These are phyloP conservation scores for Tetrahymena elliotti DNA, from an alignment of 73 alveolate species.

Conservation along the genomic window DNA sequence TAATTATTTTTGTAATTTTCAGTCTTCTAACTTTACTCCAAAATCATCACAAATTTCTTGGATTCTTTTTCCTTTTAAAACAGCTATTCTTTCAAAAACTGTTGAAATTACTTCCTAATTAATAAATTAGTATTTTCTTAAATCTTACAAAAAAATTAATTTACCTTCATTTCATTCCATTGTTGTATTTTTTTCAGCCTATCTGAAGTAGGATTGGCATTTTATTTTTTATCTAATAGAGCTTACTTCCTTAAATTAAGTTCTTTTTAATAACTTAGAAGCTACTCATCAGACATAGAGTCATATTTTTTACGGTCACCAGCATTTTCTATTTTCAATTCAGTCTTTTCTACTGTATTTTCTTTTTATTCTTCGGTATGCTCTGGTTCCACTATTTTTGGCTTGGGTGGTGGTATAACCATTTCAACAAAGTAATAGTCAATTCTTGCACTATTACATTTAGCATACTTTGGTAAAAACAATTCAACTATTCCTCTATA, in stretches of 20 bases:
- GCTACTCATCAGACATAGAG: neutral
- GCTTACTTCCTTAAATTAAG: neutral
- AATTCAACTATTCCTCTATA: neutral
- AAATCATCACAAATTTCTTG: neutral
- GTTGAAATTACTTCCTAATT: neutral
- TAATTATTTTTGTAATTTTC: neutral
- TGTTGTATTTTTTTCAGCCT: neutral
- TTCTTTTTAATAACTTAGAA: neutral
- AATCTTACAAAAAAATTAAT: neutral
- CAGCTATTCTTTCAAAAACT: neutral
- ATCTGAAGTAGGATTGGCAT: neutral
- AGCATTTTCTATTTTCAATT: neutral
- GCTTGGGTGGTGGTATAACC: neutral
- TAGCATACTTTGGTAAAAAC: neutral
- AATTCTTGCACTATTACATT: neutral
- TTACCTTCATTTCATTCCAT: neutral
- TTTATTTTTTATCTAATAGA: neutral
- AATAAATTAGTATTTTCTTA: neutral
- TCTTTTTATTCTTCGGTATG: neutral
- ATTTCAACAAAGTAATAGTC: neutral
- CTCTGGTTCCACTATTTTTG: neutral
- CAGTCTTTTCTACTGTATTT: neutral
- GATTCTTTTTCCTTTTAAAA: neutral
- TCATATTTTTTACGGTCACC: neutral
- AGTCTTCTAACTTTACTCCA: neutral